Conservation (phyloP, 495 filamentous ascomycete species). For the Neurospora sp. region DNA sequence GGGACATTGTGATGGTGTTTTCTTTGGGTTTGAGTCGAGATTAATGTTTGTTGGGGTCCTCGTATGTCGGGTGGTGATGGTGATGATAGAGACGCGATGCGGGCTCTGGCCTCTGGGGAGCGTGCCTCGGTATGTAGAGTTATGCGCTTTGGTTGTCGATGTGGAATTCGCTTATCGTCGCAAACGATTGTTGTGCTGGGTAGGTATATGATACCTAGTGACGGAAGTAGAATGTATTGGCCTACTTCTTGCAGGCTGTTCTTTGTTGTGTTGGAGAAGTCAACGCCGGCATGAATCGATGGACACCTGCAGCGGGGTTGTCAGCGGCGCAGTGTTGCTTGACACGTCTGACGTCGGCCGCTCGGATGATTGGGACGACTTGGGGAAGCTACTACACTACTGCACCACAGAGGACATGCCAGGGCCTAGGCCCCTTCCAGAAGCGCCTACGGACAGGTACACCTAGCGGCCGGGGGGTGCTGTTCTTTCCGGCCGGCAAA, state of each 20-base stretch:
- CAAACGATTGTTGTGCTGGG: neutral
- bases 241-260: neutral
- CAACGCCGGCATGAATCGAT: neutral
- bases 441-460: neutral
- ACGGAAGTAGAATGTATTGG: neutral
- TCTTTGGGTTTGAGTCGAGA: neutral
- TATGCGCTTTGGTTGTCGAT: neutral
- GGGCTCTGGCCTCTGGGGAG: neutral
- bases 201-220: neutral
- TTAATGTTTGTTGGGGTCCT: neutral
- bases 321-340: neutral
- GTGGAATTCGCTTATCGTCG: neutral
- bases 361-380: neutral
- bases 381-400: neutral
- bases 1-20: conserved; percentile 37
- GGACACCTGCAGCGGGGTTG: neutral
- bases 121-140: neutral
- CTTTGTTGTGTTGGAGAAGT: neutral
- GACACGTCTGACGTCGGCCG: neutral
- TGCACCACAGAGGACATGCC: neutral
- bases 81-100: neutral
- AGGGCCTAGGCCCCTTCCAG: neutral
- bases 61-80: neutral
- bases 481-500: neutral
- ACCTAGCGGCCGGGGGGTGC: neutral